These are phyloP conservation scores for Lantana camara DNA, from an alignment of 257 asterid genomes.

Conservation along the genomic window DNA sequence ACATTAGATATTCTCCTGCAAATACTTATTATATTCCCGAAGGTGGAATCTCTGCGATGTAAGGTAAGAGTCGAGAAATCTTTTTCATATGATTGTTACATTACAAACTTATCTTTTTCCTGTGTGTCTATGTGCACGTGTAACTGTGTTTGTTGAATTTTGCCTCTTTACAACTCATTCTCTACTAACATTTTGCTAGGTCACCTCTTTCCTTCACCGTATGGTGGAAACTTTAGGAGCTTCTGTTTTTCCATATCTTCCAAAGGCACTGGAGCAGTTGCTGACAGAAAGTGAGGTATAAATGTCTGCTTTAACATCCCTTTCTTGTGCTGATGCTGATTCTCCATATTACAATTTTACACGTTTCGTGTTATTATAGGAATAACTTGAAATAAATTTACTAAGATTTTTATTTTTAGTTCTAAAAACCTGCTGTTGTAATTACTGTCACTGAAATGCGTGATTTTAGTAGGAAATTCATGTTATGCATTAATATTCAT, in stretches of 20 bases:
- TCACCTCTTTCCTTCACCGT: conserved; percentile 90
- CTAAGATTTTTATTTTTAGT: not conserved
- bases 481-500: not conserved
- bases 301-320: conserved; percentile 1
- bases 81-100: conserved; percentile 6
- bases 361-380: not conserved
- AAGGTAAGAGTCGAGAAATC: conserved; percentile 58
- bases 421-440: not conserved
- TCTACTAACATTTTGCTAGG: conserved; percentile 41
- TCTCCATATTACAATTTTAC: not conserved
- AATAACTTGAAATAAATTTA: not conserved
- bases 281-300: conserved; percentile 87
- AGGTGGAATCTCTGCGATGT: conserved; percentile 65
- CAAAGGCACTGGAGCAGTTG: conserved; percentile 85
- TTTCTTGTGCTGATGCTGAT: too few relatives aligned
- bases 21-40: conserved; percentile 84
- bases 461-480: not conserved
- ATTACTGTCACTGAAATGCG: not conserved
- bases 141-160: too few relatives aligned
- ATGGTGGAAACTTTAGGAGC: conserved; percentile 92
- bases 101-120: conserved; percentile 8
- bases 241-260: conserved; percentile 88
- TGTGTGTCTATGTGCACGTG: conserved; percentile 4
- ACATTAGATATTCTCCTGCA: conserved; percentile 40
- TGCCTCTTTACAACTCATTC: too few relatives aligned